A percentile compares a stretch with the other conserved stretches of the same genome.
Evolutionary conservation across 23 red algal species (phyloP).

Genomic region (Gracilaria caudata): DNA sequence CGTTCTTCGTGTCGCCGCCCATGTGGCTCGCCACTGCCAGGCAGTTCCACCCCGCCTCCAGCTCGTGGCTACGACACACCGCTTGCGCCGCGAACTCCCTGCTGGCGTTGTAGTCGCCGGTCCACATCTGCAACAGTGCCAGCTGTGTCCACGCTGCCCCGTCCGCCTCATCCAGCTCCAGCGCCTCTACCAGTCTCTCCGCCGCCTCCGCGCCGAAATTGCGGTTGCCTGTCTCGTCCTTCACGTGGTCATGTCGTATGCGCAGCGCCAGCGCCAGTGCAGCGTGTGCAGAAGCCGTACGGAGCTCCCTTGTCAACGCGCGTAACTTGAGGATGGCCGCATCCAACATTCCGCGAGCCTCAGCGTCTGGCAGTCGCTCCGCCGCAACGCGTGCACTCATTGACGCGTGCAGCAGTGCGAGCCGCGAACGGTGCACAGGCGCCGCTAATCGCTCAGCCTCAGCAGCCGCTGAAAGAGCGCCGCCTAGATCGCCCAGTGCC

Average conservation of each 20-base stretch:
- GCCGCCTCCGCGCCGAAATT: slow-evolving; percentile 76
- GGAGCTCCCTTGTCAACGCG: slow-evolving; percentile 35
- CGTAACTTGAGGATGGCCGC: slow-evolving; percentile 59
- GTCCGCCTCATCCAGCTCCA: slow-evolving; percentile 55
- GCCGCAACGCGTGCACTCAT: slow-evolving; percentile 37
- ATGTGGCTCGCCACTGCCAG: slow-evolving; percentile 67
- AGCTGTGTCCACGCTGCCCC: slow-evolving; percentile 66
- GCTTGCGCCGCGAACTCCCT: slow-evolving; percentile 65
- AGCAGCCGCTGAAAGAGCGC: slow-evolving; percentile 26
- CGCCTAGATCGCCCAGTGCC: slow-evolving; percentile 39
- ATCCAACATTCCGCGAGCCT: slow-evolving; percentile 17
- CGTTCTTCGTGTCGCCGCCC: slow-evolving; percentile 37
- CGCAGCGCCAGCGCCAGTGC: slow-evolving; percentile 59
- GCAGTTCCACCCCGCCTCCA: slow-evolving; percentile 69
- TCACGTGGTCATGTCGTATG: slow-evolving; percentile 55
- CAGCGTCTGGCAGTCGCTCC: slow-evolving; percentile 1
- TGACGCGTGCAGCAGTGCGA: slow-evolving; percentile 54
- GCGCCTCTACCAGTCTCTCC: slow-evolving; percentile 60
- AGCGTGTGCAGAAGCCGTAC: slow-evolving; percentile 17
- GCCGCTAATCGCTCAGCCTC: slow-evolving; percentile 49
- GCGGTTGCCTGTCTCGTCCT: slow-evolving; percentile 52
- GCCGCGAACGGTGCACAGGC: slow-evolving; percentile 36
- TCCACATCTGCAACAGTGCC: slow-evolving; percentile 63
- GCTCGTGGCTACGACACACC: slow-evolving; percentile 1
- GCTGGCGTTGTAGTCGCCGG: slow-evolving; percentile 54